Evolutionary conservation across 2,329 filamentous ascomycete genomes (phyloP).

Genomic region (Apiospora aurea): DNA sequence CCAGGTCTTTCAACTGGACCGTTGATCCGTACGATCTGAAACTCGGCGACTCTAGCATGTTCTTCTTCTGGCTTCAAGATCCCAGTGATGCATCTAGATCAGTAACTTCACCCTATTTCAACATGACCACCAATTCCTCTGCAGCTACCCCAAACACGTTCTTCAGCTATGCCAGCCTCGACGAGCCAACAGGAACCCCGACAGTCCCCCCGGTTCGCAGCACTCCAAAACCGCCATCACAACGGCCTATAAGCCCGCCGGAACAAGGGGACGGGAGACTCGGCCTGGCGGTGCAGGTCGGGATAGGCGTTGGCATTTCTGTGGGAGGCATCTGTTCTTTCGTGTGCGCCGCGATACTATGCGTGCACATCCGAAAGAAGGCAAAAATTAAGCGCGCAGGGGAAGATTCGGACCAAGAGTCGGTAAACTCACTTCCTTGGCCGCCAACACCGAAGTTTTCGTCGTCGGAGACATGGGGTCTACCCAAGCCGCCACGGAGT

Average conservation of each 20-base stretch:
- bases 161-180: neutral
- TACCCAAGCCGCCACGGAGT: neutral
- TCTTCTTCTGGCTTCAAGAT: slow-evolving; percentile 12
- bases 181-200: neutral
- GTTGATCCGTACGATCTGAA: neutral
- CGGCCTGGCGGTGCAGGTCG: neutral
- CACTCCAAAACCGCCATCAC: neutral
- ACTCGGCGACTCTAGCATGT: slow-evolving; percentile 5
- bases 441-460: neutral
- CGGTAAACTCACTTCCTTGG: slow-evolving; percentile 9
- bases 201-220: neutral
- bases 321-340: neutral
- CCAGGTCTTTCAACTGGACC: slow-evolving; percentile 10
- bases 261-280: neutral
- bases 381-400: neutral
- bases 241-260: neutral
- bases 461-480: neutral
- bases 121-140: slow-evolving; percentile 6
- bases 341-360: slow-evolving; percentile 2
- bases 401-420: neutral
- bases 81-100: neutral
- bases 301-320: slow-evolving; percentile 2
- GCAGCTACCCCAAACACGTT: neutral
- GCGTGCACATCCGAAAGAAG: slow-evolving; percentile 7
- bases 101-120: neutral